Evolutionary conservation across 2,329 filamentous ascomycete genomes (phyloP).

Genomic region (Pyrenophora graminea): DNA sequence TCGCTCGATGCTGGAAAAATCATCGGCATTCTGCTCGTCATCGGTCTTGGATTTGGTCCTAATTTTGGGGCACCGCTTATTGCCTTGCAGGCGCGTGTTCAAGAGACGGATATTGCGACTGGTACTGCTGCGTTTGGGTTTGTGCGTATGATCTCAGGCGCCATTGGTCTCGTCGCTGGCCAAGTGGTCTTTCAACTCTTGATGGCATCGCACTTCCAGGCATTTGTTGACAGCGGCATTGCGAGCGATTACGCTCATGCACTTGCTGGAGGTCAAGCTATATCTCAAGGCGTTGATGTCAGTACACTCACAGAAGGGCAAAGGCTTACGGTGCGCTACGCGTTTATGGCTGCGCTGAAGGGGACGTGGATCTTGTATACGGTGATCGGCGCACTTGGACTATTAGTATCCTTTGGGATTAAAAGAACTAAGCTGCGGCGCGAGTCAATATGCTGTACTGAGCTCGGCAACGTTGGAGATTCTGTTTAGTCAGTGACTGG

Average conservation of each 20-base stretch:
- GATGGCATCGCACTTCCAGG: slow-evolving; percentile 56
- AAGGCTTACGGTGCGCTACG: slow-evolving; percentile 45
- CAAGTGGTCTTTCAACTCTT: slow-evolving; percentile 59
- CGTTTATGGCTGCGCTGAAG: slow-evolving; percentile 51
- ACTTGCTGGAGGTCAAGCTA: slow-evolving; percentile 39
- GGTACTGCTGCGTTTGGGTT: slow-evolving; percentile 59
- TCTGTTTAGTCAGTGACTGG: too few species aligned
- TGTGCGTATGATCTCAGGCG: slow-evolving; percentile 50
- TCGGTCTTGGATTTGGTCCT: slow-evolving; percentile 57
- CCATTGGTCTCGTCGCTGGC: slow-evolving; percentile 55
- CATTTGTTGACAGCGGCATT: slow-evolving; percentile 29
- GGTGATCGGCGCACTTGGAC: slow-evolving; percentile 44
- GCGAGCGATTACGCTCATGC: slow-evolving; percentile 21
- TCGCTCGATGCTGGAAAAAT: slow-evolving; percentile 37
- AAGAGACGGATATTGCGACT: slow-evolving; percentile 56
- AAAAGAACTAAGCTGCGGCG: slow-evolving; percentile 34
- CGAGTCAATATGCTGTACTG: neutral
- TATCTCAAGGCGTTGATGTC: slow-evolving; percentile 36
- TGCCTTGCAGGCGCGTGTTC: slow-evolving; percentile 62
- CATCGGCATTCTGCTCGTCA: slow-evolving; percentile 55
- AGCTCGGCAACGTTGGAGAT: neutral
- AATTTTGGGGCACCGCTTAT: slow-evolving; percentile 61
- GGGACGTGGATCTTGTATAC: slow-evolving; percentile 59
- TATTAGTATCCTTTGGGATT: slow-evolving; percentile 41
- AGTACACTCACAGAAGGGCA: slow-evolving; percentile 34